phyloP scores from a whole-genome alignment of 805 yeast genomes.

The Teunomyces aglyptinius region DNA sequence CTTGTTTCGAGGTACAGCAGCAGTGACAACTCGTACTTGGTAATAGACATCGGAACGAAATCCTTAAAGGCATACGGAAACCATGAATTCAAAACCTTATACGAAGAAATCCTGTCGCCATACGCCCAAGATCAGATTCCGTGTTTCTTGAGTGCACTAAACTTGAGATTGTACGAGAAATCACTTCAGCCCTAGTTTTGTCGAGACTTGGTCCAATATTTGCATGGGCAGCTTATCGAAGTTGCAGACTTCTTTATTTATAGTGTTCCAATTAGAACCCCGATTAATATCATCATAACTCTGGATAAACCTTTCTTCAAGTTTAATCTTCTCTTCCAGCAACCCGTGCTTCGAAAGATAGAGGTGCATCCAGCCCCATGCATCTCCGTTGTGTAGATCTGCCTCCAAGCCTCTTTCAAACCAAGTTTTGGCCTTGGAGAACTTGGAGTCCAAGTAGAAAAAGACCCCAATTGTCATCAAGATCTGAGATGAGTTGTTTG shows the following conservation, averaged over 20 bases:
- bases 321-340: slow-evolving; percentile 31
- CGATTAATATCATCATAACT: slow-evolving; percentile 46
- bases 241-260: slow-evolving; percentile 49
- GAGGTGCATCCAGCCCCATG: slow-evolving; percentile 65
- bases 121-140: slow-evolving; percentile 77
- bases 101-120: slow-evolving; percentile 53
- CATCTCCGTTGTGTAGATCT: slow-evolving; percentile 66
- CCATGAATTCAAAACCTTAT: slow-evolving; percentile 34
- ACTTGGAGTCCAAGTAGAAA: slow-evolving; percentile 65
- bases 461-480: slow-evolving; percentile 63
- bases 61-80: slow-evolving; percentile 52
- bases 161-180: slow-evolving; percentile 58
- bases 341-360: slow-evolving; percentile 41
- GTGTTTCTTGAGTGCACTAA: slow-evolving; percentile 74
- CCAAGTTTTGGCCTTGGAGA: slow-evolving; percentile 67
- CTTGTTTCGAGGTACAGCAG: slow-evolving; percentile 45
- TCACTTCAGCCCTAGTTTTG: neutral
- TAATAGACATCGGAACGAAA: slow-evolving; percentile 56
- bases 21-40: slow-evolving; percentile 40
- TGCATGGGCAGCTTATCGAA: slow-evolving; percentile 40
- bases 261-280: slow-evolving; percentile 60
- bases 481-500: slow-evolving; percentile 58
- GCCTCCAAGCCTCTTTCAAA: slow-evolving; percentile 63
- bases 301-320: slow-evolving; percentile 35
- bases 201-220: slow-evolving; percentile 28